Base-by-base conservation (phyloP, 352 stramenopile species). In the Globisporangium rhizosaccharum region DNA sequence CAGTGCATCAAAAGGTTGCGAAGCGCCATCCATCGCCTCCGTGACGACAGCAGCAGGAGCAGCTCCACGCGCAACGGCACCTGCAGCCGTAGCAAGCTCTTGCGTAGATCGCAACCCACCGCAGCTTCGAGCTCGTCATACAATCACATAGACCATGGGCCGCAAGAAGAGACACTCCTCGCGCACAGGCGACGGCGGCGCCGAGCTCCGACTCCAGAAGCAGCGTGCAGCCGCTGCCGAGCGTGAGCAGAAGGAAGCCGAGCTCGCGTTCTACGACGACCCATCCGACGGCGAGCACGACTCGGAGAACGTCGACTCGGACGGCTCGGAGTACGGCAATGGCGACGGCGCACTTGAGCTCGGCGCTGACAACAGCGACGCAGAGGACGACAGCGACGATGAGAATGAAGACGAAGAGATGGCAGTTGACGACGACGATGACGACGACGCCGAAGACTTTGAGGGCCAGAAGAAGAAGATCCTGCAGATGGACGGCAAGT, bases 241-340 rank as follows among this genome's bases (percentile, higher is more conserved):
- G 67, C 65, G 72, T 26, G 77, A 62, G 20, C 70, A 91, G 53
- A 76, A 90, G 56, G 47, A 75, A 2, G 78, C 78, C 44, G 82
- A 94, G 73, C 70, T 94, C n/a, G 75, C 79, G 61, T 92, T 94
- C 72, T 90, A 81, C 54, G 85, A 92, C 62, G 81, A 94, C 46
- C 85, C 85, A 55, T 94, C 85, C 2, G 82, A 88, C 44, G 74
- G 88, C 61, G 82, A 94, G 33, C 73, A 76, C 59, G 69, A 74
- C 54, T 79, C 67, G 48, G 79, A 88, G 46, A 70, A 73, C 39
- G 67, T 70, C 3, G 73, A 73, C 65, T 89, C 77, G 2, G 82
- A 90, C 49, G 75, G 84, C 33, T 76, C 70, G 30, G 76, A 89
- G 39, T 74, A 75, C 52, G 68, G 73, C 49, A 69, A 75, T 42